A percentile compares a stretch with the other conserved stretches of the same genome.
These are phyloP conservation scores for Filobasidium floriforme DNA, from an alignment of 768 basidiomycete genomes.

Conservation along the genomic window DNA sequence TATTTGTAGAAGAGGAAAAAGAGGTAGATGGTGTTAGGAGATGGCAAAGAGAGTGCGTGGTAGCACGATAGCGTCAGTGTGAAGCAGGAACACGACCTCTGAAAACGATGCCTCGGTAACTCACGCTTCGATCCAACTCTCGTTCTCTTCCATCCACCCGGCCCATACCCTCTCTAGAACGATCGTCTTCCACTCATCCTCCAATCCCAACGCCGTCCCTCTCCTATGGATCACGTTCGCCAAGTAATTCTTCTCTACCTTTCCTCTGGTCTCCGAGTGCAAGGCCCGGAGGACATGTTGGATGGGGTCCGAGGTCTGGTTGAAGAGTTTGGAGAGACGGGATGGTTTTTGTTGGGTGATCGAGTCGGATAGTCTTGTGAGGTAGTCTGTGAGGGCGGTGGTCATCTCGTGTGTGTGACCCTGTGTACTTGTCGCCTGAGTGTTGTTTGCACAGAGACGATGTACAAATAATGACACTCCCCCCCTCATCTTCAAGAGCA, in stretches of 20 bases:
- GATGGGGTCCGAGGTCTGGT: neutral
- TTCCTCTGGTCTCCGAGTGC: neutral
- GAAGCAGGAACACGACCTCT: no score
- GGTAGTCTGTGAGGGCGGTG: conserved; percentile 3
- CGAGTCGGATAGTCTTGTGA: neutral
- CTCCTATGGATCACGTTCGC: neutral
- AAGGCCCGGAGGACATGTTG: neutral
- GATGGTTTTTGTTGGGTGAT: neutral
- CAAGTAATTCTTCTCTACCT: neutral
- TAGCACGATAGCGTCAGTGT: no score
- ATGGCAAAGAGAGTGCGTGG: no score
- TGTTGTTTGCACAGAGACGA: no score
- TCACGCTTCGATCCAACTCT: conserved; percentile 5
- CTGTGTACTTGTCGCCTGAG: neutral
- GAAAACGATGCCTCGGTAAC: neutral
- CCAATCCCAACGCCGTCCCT: conserved; percentile 3
- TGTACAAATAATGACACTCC: no score
- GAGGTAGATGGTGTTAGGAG: no score
- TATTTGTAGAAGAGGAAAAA: neutral
- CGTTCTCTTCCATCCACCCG: conserved; percentile 1
- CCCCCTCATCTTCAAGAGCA: no score
- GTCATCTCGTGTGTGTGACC: neutral
- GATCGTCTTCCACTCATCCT: neutral
- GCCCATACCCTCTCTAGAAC: neutral
- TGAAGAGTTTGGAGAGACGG: neutral